These are phyloP conservation scores for Micromonas pusilla DNA, from an alignment of 139 green algal genomes.

Conservation along the genomic window DNA sequence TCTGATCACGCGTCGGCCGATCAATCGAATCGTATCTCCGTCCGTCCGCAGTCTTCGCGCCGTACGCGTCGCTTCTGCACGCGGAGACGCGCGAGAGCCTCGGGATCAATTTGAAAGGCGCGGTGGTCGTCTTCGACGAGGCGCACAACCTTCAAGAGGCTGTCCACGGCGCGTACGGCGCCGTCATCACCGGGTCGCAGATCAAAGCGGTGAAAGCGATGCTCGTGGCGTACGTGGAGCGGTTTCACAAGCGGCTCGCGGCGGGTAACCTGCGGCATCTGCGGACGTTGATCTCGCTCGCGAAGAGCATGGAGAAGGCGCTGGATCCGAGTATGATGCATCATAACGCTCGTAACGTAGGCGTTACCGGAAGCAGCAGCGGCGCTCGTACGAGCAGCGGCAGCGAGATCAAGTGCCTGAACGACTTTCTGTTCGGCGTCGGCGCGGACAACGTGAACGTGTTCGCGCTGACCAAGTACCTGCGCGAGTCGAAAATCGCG, in stretches of 20 bases:
- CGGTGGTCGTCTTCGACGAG: conserved; percentile 90
- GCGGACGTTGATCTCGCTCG: not conserved
- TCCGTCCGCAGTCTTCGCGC: conserved; percentile 80
- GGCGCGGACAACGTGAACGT: conserved; percentile 87
- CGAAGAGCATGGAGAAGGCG: not conserved
- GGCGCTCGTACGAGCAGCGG: not conserved
- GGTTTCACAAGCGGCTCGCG: conserved; percentile 19
- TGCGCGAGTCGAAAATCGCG: conserved; percentile 67
- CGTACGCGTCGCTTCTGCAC: conserved; percentile 60
- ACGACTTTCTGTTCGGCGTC: conserved; percentile 71
- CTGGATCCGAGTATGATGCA: too few species aligned
- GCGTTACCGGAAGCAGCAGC: too few species aligned
- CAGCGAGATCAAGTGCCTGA: conserved; percentile 48
- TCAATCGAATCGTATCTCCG: too few species aligned
- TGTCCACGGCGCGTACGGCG: conserved; percentile 63
- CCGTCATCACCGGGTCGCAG: conserved; percentile 41
- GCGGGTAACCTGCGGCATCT: conserved; percentile 21
- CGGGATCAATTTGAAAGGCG: conserved; percentile 51
- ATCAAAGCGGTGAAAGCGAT: conserved; percentile 7
- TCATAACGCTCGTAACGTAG: too few species aligned
- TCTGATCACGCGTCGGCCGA: too few species aligned
- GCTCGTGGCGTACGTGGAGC: conserved; percentile 11
- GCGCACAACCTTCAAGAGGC: conserved; percentile 89
- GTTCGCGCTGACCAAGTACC: conserved; percentile 66
- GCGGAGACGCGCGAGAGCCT: conserved; percentile 53